Conservation (phyloP, 495 filamentous ascomycete species). For the Cairneyella variabilis region DNA sequence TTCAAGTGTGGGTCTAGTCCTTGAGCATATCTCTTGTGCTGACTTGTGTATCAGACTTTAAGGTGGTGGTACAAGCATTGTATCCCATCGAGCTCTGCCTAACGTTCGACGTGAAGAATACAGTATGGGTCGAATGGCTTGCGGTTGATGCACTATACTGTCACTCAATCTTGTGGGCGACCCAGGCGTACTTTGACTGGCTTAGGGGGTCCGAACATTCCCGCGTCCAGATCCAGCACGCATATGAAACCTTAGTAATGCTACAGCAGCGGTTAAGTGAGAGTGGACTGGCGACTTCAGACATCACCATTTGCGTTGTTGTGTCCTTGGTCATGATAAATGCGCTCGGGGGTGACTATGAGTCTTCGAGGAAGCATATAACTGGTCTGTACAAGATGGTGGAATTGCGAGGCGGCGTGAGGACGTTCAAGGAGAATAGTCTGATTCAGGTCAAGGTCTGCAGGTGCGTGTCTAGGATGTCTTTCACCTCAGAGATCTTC, state of each 20-base stretch:
- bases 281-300: neutral
- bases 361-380: slow-evolving; percentile 31
- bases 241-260: neutral
- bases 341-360: slow-evolving; percentile 24
- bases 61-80: slow-evolving; percentile 31
- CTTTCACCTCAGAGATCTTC: too few species aligned
- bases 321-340: slow-evolving; percentile 31
- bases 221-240: neutral
- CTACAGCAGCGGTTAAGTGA: neutral
- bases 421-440: slow-evolving; percentile 20
- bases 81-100: slow-evolving; percentile 34
- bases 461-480: slow-evolving; percentile 28
- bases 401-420: slow-evolving; percentile 31
- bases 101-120: slow-evolving; percentile 27
- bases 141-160: slow-evolving; percentile 33
- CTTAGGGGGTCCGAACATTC: neutral
- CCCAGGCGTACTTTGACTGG: slow-evolving; percentile 32
- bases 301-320: slow-evolving; percentile 29
- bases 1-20: slow-evolving; percentile 16
- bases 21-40: too few species aligned
- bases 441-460: slow-evolving; percentile 27
- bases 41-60: too few species aligned
- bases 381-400: slow-evolving; percentile 34
- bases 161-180: slow-evolving; percentile 32
- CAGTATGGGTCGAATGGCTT: slow-evolving; percentile 31